phyloP scores from a whole-genome alignment of 225 moss, liverwort and hornwort species.

The Takakia lepidozioides region DNA sequence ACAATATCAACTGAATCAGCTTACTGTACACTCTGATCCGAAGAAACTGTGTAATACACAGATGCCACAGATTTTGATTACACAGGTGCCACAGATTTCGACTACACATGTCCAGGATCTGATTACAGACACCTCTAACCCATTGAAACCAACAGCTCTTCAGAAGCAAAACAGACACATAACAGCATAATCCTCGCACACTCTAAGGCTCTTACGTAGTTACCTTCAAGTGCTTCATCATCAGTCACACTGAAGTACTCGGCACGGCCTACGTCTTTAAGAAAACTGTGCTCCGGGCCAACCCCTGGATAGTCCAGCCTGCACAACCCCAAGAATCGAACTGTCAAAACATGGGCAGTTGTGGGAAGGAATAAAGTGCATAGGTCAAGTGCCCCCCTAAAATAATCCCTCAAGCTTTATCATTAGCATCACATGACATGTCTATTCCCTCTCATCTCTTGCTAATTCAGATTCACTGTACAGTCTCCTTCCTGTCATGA shows the following conservation, averaged over 20 bases:
- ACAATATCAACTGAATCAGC: background rate
- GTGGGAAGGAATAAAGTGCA: too few relatives aligned
- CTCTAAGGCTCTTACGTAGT: too few relatives aligned
- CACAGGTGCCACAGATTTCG: background rate
- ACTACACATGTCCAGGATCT: background rate
- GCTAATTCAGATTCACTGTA: too few relatives aligned
- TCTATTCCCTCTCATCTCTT: too few relatives aligned
- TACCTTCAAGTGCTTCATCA: constrained; percentile 90
- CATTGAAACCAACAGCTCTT: background rate
- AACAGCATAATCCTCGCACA: background rate
- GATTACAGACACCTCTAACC: constrained; percentile 1
- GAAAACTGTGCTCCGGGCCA: constrained; percentile 96
- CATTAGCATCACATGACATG: too few relatives aligned
- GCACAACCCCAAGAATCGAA: background rate
- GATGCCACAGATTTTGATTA: background rate
- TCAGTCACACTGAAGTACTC: constrained; percentile 94
- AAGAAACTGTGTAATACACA: too few relatives aligned
- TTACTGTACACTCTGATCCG: too few relatives aligned
- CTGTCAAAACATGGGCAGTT: too few relatives aligned
- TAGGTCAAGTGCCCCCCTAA: too few relatives aligned
- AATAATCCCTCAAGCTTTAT: too few relatives aligned
- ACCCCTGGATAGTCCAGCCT: constrained; percentile 99
- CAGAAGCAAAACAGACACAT: background rate
- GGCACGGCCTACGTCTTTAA: constrained; percentile 75
- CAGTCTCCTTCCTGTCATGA: too few relatives aligned